A percentile compares a stretch with the other conserved stretches of the same genome.
Evolutionary conservation across 2,329 filamentous ascomycete genomes (phyloP).

Genomic region (Alternaria hordeiaustralica): DNA sequence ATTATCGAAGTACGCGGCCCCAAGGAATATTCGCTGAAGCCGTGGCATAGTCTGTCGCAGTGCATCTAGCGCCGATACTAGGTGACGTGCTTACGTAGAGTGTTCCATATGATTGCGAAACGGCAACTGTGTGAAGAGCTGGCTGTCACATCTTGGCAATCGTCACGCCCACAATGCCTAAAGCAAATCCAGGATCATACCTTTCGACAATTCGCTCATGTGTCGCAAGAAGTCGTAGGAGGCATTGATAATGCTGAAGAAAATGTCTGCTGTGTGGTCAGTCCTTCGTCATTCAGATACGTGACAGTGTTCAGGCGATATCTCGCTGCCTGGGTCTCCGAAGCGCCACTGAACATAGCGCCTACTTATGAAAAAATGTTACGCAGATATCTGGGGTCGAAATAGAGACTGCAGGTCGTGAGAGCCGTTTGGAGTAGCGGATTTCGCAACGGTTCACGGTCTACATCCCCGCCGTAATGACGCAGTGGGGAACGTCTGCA

Average conservation of each 20-base stretch:
- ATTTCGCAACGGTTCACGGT: neutral
- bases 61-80: slow-evolving; percentile 18
- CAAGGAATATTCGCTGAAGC: slow-evolving; percentile 19
- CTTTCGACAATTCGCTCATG: neutral
- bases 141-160: slow-evolving; percentile 29
- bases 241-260: neutral
- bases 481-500: neutral
- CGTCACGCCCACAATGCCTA: slow-evolving; percentile 20
- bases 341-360: neutral
- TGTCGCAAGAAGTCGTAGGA: neutral
- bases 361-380: neutral
- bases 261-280: neutral
- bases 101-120: slow-evolving; percentile 35
- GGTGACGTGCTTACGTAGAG: slow-evolving; percentile 20
- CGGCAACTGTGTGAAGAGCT: slow-evolving; percentile 32
- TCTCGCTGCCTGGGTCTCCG: neutral
- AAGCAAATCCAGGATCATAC: neutral
- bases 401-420: neutral
- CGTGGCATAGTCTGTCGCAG: slow-evolving; percentile 31
- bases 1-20: slow-evolving; percentile 29
- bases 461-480: neutral
- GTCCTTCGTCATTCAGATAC: neutral
- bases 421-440: neutral
- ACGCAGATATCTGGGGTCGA: neutral
- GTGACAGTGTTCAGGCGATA: neutral